Evolutionary conservation across 192 early-diverging fungal species (phyloP).

Genomic region (Podila clonocystis): DNA sequence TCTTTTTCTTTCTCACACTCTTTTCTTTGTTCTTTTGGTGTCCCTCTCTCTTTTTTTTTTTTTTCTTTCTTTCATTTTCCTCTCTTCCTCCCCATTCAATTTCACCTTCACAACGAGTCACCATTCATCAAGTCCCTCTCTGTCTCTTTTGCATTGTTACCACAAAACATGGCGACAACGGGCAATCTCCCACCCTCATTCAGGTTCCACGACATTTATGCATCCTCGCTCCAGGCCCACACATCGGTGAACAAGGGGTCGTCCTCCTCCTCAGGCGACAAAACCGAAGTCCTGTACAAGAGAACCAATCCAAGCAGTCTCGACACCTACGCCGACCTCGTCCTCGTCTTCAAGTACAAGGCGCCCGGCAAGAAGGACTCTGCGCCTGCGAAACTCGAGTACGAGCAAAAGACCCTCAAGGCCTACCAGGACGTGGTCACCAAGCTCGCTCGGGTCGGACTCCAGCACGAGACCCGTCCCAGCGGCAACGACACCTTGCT

Average conservation of each 20-base stretch:
- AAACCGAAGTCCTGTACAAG: not conserved
- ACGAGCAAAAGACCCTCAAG: slow-evolving; percentile 44
- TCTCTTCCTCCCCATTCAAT: not conserved
- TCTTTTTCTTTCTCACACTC: not conserved
- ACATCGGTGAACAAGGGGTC: not conserved
- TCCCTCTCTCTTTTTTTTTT: not conserved
- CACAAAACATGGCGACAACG: not conserved
- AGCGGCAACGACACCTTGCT: slow-evolving; percentile 65
- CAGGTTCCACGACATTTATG: slow-evolving; percentile 42
- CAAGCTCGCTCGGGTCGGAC: slow-evolving; percentile 66
- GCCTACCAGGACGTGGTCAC: slow-evolving; percentile 64
- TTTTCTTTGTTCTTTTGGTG: not conserved
- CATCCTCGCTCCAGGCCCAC: slow-evolving; percentile 10
- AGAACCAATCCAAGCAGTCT: slow-evolving; percentile 10
- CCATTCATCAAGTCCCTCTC: no score
- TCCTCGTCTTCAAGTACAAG: slow-evolving; percentile 56
- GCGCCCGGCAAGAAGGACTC: slow-evolving; percentile 15
- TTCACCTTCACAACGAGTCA: no score
- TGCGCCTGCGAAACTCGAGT: slow-evolving; percentile 13
- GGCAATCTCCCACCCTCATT: not conserved
- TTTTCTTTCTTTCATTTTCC: not conserved
- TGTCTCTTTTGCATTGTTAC: no score
- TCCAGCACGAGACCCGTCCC: slow-evolving; percentile 70
- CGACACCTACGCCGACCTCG: slow-evolving; percentile 51
- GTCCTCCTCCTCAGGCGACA: not conserved